phyloP scores from a whole-genome alignment of 1,284 basidiomycete species.

The Taiwanofungus camphoratus region DNA sequence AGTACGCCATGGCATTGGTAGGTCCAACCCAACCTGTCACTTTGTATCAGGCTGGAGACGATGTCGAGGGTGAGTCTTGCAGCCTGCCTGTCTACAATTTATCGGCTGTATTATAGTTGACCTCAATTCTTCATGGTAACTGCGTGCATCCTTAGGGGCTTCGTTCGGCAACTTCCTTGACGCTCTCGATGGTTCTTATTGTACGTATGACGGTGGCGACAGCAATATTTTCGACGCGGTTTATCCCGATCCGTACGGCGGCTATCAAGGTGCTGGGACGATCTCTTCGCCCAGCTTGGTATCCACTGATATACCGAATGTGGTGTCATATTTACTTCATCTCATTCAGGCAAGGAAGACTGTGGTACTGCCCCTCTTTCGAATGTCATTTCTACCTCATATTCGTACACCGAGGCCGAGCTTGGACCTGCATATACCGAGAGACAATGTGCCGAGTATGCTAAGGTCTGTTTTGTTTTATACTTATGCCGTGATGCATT shows the following conservation, averaged over 20 bases:
- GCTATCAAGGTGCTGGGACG: conserved; percentile 5
- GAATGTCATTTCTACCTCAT: conserved; percentile 52
- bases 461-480: conserved; percentile 27
- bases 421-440: conserved; percentile 38
- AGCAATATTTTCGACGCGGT: conserved; percentile 30
- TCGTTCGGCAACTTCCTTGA: conserved; percentile 44
- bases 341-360: conserved; percentile 31
- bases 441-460: conserved; percentile 55
- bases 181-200: conserved; percentile 46
- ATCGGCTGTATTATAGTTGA: neutral
- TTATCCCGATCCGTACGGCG: conserved; percentile 17
- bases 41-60: conserved; percentile 33
- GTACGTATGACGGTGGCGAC: conserved; percentile 57
- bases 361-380: conserved; percentile 48
- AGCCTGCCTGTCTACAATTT: neutral
- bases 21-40: conserved; percentile 30
- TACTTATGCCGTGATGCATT: conserved; percentile 15
- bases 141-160: conserved; percentile 27
- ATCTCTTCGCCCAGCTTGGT: neutral
- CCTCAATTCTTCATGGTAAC: neutral
- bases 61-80: conserved; percentile 12
- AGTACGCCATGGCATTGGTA: conserved; percentile 34
- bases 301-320: neutral
- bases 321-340: conserved; percentile 38
- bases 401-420: conserved; percentile 41